Conservation (phyloP, 352 stramenopile species). For the Pythium aquatile region DNA sequence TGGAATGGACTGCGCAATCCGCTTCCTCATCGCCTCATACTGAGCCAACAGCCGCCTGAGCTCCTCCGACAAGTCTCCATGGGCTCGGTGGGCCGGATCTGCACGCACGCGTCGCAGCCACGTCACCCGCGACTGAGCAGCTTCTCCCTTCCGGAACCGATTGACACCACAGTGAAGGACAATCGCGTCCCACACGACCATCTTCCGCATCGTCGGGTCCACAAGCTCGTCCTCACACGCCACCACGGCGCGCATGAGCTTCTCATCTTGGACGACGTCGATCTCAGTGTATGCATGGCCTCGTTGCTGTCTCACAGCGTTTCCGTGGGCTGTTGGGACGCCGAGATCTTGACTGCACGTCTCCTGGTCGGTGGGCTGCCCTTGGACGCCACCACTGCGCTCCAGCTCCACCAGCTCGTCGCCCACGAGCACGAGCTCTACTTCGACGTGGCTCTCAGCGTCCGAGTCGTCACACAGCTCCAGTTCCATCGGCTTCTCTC, state of each 20-base stretch:
- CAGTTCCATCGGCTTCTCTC: background rate
- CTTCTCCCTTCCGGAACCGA: background rate
- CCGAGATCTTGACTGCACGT: background rate
- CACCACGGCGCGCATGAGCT: background rate
- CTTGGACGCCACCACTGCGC: background rate
- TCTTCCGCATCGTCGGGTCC: background rate
- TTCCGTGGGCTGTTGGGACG: too few species aligned
- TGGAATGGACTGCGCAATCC: background rate
- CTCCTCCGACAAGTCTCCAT: background rate
- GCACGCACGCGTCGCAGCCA: background rate
- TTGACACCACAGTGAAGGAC: background rate
- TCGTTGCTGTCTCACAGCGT: too few species aligned
- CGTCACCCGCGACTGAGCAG: background rate
- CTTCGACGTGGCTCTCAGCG: background rate
- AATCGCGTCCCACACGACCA: background rate
- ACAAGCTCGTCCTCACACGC: background rate
- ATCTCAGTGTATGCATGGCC: background rate
- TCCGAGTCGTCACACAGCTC: background rate
- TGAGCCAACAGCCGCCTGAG: background rate
- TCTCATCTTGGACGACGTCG: background rate
- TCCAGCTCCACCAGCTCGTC: background rate
- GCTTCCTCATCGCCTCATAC: background rate
- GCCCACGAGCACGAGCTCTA: constrained; percentile 1
- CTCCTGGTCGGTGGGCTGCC: background rate
- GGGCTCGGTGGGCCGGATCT: background rate